phyloP scores from a whole-genome alignment of 768 basidiomycete species.

The Polyporus arcularius region DNA sequence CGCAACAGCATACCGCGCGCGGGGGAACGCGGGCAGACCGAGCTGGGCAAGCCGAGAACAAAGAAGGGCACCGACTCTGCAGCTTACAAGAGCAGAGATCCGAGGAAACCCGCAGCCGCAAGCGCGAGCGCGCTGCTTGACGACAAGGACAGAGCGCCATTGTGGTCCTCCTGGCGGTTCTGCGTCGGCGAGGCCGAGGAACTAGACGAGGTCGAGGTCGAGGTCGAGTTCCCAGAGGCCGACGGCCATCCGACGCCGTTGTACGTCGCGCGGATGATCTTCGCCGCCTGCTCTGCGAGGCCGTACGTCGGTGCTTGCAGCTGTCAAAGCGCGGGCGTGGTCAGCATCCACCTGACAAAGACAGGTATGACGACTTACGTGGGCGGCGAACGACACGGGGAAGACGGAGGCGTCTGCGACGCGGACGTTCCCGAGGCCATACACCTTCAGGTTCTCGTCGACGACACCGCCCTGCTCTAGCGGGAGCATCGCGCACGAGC shows the following conservation, averaged over 20 bases:
- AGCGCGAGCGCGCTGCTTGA: too few species aligned
- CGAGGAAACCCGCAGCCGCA: too few species aligned
- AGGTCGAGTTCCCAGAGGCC: too few species aligned
- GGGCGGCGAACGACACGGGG: conserved; percentile 53
- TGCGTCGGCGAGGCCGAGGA: too few species aligned
- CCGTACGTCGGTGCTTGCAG: conserved; percentile 39
- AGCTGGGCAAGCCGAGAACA: too few species aligned
- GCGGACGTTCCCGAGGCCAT: conserved; percentile 59
- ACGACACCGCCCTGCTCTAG: conserved; percentile 55
- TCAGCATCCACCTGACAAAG: neutral
- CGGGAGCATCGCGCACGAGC: conserved; percentile 61
- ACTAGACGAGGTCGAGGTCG: too few species aligned
- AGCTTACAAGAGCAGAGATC: too few species aligned
- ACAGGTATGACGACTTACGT: conserved; percentile 18
- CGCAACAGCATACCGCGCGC: too few species aligned
- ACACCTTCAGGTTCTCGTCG: conserved; percentile 51
- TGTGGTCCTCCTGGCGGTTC: too few species aligned
- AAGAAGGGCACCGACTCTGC: too few species aligned
- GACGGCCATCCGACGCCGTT: conserved; percentile 27
- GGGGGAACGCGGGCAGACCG: too few species aligned
- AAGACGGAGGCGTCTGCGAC: conserved; percentile 61
- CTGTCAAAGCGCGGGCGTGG: neutral
- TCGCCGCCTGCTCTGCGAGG: conserved; percentile 49
- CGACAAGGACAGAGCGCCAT: too few species aligned
- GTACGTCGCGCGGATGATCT: conserved; percentile 42